Percentiles rank a stretch among this genome's conserved stretches.
Conservation (phyloP, 352 stramenopile genomes). For the Ophiocytium majus region DNA sequence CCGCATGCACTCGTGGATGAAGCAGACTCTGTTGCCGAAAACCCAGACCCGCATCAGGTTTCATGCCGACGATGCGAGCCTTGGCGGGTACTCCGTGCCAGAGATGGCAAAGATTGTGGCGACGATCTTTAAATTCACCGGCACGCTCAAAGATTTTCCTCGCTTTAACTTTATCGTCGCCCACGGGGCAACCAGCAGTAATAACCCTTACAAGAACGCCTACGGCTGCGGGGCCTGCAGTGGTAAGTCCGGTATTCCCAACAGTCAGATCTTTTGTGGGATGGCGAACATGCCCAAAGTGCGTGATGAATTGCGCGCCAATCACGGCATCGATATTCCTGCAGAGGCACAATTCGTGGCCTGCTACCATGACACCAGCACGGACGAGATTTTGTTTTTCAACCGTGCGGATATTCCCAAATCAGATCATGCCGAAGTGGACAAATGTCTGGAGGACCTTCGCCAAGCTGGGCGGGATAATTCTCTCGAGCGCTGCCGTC, state of each 20-base stretch:
- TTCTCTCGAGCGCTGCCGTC: neutral
- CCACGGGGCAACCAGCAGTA: neutral
- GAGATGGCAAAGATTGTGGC: neutral
- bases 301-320: neutral
- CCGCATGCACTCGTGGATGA: neutral
- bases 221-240: neutral
- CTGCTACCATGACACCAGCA: neutral
- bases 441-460: neutral
- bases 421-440: neutral
- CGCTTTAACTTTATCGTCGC: neutral
- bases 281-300: neutral
- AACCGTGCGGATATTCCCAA: neutral
- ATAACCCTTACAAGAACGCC: neutral
- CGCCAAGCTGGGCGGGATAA: too few relatives aligned
- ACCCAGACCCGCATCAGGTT: too few relatives aligned
- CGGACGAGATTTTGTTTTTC: conserved; percentile 4
- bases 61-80: too few relatives aligned
- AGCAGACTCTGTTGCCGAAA: neutral
- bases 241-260: neutral
- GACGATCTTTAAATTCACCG: neutral
- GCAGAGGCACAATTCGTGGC: neutral
- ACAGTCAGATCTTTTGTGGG: neutral
- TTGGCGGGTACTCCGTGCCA: neutral
- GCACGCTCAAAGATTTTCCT: neutral
- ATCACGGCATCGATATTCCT: neutral